phyloP scores from a whole-genome alignment of 1,284 basidiomycete genomes.

The Fomitopsis palustris region DNA sequence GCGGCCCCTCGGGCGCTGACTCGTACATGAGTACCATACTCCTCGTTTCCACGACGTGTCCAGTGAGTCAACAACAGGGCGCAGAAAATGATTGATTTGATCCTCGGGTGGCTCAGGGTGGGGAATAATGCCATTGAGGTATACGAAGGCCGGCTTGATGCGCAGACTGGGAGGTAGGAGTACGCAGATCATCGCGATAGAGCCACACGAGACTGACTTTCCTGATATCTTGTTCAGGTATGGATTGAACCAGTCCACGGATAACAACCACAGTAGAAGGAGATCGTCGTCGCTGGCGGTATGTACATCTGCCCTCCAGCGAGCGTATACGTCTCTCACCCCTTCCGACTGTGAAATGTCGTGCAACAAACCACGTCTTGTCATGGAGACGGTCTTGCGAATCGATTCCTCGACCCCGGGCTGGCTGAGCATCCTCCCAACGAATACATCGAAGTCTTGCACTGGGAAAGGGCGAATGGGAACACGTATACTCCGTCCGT shows the following conservation, averaged over 20 bases:
- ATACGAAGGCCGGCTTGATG: constrained; percentile 24
- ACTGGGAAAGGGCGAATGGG: no score
- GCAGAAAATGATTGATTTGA: constrained; percentile 32
- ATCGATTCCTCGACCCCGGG: no score
- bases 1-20: no score
- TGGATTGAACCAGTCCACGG: constrained; percentile 23
- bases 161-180: constrained; percentile 27
- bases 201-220: constrained; percentile 3
- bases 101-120: constrained; percentile 32
- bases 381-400: no score
- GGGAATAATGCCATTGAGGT: constrained; percentile 30
- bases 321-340: no score
- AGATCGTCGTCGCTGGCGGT: not conserved
- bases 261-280: constrained; percentile 6
- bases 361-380: no score
- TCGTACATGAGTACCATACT: no score
- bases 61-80: constrained; percentile 32
- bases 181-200: constrained; percentile 24
- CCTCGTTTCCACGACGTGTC: constrained; percentile 20
- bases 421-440: no score
- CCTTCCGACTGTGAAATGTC: no score
- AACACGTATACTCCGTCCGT: no score
- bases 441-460: no score
- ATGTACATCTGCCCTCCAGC: no score
- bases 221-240: constrained; percentile 12